These are phyloP conservation scores for Limnomonas spitsbergensis DNA, from an alignment of 139 green algal species.

Conservation along the genomic window DNA sequence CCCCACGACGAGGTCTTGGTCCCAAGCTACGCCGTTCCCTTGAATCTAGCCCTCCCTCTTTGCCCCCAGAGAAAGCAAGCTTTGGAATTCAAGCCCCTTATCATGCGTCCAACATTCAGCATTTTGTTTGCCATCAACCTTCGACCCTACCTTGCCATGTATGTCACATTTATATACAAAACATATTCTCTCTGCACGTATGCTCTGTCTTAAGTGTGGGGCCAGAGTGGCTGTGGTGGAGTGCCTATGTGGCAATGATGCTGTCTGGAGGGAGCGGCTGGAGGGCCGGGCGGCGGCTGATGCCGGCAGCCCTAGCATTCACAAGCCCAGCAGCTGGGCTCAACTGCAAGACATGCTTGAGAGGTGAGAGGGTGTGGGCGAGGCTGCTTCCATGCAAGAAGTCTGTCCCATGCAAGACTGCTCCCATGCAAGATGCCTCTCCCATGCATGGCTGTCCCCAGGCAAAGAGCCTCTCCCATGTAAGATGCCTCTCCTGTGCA, in stretches of 20 bases:
- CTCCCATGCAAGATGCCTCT: neutral
- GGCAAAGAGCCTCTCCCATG: too few relatives aligned
- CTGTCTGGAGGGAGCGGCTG: slow-evolving; percentile 48
- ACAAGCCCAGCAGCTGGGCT: slow-evolving; percentile 61
- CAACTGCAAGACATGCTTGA: slow-evolving; percentile 43
- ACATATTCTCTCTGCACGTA: neutral
- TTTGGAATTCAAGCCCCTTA: too few relatives aligned
- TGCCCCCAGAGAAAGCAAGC: neutral
- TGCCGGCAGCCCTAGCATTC: slow-evolving; percentile 2
- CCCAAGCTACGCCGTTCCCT: too few relatives aligned
- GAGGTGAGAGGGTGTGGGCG: slow-evolving; percentile 16
- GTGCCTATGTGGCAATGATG: slow-evolving; percentile 33
- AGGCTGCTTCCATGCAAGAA: neutral
- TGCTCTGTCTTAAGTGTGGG: slow-evolving; percentile 1
- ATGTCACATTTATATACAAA: neutral
- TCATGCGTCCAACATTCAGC: neutral
- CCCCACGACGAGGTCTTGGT: too few relatives aligned
- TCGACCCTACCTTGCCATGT: too few relatives aligned
- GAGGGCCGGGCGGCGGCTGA: slow-evolving; percentile 39
- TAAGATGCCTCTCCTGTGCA: neutral
- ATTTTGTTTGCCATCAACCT: too few relatives aligned
- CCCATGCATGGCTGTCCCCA: too few relatives aligned
- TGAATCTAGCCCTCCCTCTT: neutral
- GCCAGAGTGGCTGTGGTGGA: slow-evolving; percentile 57
- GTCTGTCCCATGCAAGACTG: neutral